Evolutionary conservation across 768 basidiomycete species (phyloP).

Genomic region (Gymnopilus dilepis): DNA sequence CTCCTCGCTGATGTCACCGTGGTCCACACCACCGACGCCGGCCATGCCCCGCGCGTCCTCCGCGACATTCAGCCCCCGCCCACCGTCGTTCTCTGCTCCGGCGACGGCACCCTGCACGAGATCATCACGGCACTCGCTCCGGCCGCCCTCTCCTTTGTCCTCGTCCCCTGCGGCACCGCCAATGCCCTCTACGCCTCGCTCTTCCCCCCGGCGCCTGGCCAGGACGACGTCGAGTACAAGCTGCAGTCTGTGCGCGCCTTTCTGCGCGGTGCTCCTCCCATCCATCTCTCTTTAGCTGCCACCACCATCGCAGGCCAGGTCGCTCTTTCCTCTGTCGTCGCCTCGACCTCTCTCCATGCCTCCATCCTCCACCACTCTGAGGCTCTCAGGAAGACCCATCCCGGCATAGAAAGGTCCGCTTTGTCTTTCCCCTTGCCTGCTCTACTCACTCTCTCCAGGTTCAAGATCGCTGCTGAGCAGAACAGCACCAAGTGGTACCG

Average conservation of each 20-base stretch:
- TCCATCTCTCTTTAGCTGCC: slow-evolving; percentile 59
- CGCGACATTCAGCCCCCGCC: slow-evolving; percentile 30
- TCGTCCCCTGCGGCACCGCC: slow-evolving; percentile 86
- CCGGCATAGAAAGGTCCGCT: slow-evolving; percentile 67
- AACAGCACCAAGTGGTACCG: slow-evolving; percentile 79
- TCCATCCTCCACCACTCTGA: slow-evolving; percentile 86
- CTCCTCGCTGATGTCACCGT: slow-evolving; percentile 50
- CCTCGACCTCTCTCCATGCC: slow-evolving; percentile 85
- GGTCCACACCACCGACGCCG: slow-evolving; percentile 53
- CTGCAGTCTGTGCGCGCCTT: slow-evolving; percentile 63
- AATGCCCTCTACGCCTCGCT: slow-evolving; percentile 88
- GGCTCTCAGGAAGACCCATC: slow-evolving; percentile 62
- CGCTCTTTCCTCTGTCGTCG: slow-evolving; percentile 75
- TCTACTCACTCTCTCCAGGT: slow-evolving; percentile 48
- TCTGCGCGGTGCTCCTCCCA: slow-evolving; percentile 40
- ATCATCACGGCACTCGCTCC: slow-evolving; percentile 67
- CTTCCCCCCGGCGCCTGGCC: slow-evolving; percentile 54
- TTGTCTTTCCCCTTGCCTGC: neutral
- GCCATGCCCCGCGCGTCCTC: slow-evolving; percentile 62
- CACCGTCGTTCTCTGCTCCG: slow-evolving; percentile 72
- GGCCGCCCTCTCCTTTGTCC: slow-evolving; percentile 47
- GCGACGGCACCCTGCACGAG: slow-evolving; percentile 94
- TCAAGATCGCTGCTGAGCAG: slow-evolving; percentile 81
- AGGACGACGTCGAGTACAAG: slow-evolving; percentile 41
- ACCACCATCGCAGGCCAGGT: slow-evolving; percentile 46